Base-by-base conservation (phyloP, 139 green algal genomes). In the Asterochloris erici region DNA sequence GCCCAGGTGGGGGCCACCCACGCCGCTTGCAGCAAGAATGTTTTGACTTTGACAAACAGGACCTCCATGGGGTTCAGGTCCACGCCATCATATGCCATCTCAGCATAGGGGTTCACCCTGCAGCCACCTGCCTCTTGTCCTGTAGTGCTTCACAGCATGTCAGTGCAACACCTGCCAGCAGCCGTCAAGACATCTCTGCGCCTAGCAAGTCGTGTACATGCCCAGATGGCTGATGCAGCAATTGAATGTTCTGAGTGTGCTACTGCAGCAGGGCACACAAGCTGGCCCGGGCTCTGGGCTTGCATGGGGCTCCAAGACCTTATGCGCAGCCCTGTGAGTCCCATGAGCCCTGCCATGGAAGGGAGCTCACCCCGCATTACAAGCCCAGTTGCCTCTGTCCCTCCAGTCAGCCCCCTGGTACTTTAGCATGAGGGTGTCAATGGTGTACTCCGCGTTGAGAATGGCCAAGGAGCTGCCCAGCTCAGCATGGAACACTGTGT, bases 31-130 rank as follows among this genome's bases (percentile, higher is more conserved):
- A 91, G 77, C 77, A 93, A 84, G 70, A 88, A 85, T 28, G 62
- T 68, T 84, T 95, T 96, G 54, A 96, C 91, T 83, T 96, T 96
- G 29, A 94, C 84, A 82, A 96, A 96, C 84, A 96, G 87, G 0
- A 94, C 91, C 81, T 96, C 93, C 63, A 94, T 74, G 0, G 92
- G 91, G 17, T 95, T 89, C 21, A 96, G 75, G 0, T 84, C 83
- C 15, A 92, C 83, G 63, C 92, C 93, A 73, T 96, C 93, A 68
- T 93, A 83, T 26, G 80, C 78, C 38, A 81, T 66, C 66, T 85
- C 78, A 64, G 81, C 84, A 77, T 88, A 88, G 1, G 87, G 86
- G 69, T 90, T 90, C 17, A 83, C 38, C 78, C 86, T 87, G 81
- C 61, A 62, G 11, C 60, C 11, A 82, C 19, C 11, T n/a, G 38